phyloP scores from a whole-genome alignment of 2,329 filamentous ascomycete genomes.

The Penicillium sp. region DNA sequence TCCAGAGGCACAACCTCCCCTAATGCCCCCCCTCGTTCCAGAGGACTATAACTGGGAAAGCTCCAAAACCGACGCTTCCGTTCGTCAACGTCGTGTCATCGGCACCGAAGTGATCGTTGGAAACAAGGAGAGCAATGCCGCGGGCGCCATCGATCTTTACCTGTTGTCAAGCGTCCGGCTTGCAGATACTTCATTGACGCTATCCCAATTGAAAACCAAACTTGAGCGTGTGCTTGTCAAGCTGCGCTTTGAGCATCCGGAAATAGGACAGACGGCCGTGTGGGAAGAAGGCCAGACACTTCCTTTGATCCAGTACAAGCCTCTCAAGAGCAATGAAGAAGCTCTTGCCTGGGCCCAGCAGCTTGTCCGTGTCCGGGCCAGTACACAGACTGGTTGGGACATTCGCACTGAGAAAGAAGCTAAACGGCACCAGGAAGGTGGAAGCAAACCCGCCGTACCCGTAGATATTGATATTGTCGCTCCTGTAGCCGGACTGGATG shows the following conservation, averaged over 20 bases:
- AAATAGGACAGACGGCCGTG: conserved; percentile 1
- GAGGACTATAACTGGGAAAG: conserved; percentile 4
- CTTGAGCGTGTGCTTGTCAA: conserved; percentile 1
- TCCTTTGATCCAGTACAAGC: conserved; percentile 8
- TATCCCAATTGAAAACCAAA: neutral
- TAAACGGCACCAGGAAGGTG: neutral
- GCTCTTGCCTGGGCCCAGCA: conserved; percentile 7
- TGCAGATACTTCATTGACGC: neutral
- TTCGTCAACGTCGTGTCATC: conserved; percentile 1
- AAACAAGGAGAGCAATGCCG: neutral
- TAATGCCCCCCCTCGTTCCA: conserved; percentile 10
- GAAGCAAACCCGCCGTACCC: neutral
- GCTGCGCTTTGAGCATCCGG: conserved; percentile 10
- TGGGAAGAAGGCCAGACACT: neutral
- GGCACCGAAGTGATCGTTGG: conserved; percentile 11
- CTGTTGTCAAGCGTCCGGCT: neutral
- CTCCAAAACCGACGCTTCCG: neutral
- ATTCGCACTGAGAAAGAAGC: conserved; percentile 1
- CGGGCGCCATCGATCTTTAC: conserved; percentile 8
- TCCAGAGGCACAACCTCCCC: neutral
- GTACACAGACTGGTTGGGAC: neutral
- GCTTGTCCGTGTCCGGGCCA: neutral
- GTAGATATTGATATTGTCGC: conserved; percentile 3
- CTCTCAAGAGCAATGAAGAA: neutral
- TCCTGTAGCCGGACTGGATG: neutral